Conservation (phyloP, 2,329 filamentous ascomycete genomes). For the Aspergillus ruber region DNA sequence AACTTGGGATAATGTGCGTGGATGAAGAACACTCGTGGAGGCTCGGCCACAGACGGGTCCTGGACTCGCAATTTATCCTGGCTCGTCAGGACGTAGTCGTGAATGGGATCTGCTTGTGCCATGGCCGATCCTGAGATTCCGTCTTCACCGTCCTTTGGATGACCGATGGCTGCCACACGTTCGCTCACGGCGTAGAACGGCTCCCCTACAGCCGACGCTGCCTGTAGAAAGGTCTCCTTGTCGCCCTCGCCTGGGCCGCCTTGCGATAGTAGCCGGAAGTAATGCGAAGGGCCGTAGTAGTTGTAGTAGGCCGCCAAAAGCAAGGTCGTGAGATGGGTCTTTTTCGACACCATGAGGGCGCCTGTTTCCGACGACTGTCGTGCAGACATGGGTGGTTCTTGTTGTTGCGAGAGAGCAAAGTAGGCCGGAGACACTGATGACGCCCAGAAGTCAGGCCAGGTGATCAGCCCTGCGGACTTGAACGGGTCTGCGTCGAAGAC, state of each 20-base stretch:
- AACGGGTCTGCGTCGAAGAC: constrained; percentile 48
- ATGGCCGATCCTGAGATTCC: constrained; percentile 31
- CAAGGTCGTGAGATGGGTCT: constrained; percentile 27
- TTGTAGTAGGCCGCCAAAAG: constrained; percentile 34
- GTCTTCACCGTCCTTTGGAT: constrained; percentile 19
- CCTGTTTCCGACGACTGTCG: constrained; percentile 34
- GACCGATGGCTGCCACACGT: constrained; percentile 29
- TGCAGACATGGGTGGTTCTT: constrained; percentile 25
- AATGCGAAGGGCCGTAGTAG: constrained; percentile 30
- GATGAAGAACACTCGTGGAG: constrained; percentile 33
- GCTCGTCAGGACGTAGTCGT: constrained; percentile 29
- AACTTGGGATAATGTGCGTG: constrained; percentile 40
- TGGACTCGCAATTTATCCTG: constrained; percentile 28
- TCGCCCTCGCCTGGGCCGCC: constrained; percentile 34
- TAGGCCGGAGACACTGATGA: constrained; percentile 40
- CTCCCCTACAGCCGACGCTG: constrained; percentile 26
- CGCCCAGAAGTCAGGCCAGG: constrained; percentile 52
- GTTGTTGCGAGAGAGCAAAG: constrained; percentile 34
- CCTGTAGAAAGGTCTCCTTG: constrained; percentile 34
- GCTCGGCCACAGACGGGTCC: constrained; percentile 22
- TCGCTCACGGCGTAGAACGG: constrained; percentile 33
- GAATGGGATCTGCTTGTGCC: constrained; percentile 33
- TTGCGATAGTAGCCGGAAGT: constrained; percentile 35
- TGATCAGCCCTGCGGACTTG: constrained; percentile 45
- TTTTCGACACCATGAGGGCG: constrained; percentile 31